Evolutionary conservation across 495 filamentous ascomycete species (phyloP).

Genomic region (Aspergillus sclerotiicarbonarius): DNA sequence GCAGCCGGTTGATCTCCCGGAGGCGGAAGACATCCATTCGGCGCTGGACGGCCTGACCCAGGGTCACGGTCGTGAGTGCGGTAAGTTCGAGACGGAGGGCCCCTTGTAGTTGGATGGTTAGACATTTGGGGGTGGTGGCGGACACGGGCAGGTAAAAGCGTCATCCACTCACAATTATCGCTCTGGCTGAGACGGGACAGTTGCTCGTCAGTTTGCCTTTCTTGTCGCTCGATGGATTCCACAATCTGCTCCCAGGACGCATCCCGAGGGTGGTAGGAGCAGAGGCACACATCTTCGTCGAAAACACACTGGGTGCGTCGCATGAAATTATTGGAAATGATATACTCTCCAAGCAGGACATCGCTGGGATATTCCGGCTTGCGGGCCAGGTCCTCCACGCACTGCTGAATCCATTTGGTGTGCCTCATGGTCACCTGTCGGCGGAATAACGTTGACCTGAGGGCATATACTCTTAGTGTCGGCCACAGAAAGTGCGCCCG

Average conservation of each 20-base stretch:
- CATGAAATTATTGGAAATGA: background rate
- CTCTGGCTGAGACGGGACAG: background rate
- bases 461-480: background rate
- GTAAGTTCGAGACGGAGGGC: background rate
- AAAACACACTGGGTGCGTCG: background rate
- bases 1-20: background rate
- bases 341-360: background rate
- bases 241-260: background rate
- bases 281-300: background rate
- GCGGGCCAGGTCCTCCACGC: background rate
- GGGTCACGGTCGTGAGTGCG: background rate
- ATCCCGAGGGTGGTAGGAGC: background rate
- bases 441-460: slow-evolving; percentile 8
- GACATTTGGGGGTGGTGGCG: background rate
- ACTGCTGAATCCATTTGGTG: slow-evolving; percentile 8
- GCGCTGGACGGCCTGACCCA: background rate
- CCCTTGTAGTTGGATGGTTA: background rate
- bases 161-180: background rate
- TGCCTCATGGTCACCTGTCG: slow-evolving; percentile 7
- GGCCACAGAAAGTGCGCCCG: background rate
- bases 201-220: background rate
- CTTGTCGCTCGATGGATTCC: background rate
- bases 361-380: slow-evolving; percentile 7
- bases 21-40: background rate
- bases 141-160: background rate